phyloP scores from a whole-genome alignment of 495 filamentous ascomycete species.

The Lasiosphaeris hirsuta region DNA sequence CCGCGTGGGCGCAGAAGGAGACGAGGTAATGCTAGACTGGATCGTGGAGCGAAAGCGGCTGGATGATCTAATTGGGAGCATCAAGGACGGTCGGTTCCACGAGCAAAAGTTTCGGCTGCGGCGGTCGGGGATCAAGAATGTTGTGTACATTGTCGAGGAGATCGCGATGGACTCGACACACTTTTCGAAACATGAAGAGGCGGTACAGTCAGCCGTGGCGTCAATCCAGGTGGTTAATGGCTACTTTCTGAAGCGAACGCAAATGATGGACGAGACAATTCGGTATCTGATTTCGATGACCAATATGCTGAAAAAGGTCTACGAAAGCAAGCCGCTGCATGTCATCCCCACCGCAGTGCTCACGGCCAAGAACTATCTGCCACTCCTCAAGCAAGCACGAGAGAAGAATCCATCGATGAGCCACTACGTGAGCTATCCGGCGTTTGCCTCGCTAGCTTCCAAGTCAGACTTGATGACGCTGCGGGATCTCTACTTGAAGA shows the following conservation, averaged over 20 bases:
- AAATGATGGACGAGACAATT: conserved; percentile 76
- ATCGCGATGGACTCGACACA: conserved; percentile 50
- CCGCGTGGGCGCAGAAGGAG: conserved; percentile 59
- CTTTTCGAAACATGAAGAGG: conserved; percentile 57
- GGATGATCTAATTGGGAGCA: conserved; percentile 74
- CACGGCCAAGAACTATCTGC: conserved; percentile 68
- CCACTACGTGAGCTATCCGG: conserved; percentile 67
- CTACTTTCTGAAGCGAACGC: conserved; percentile 77
- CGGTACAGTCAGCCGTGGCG: conserved; percentile 71
- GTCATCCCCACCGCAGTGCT: conserved; percentile 66
- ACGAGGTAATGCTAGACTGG: conserved; percentile 76
- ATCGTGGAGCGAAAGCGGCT: conserved; percentile 81
- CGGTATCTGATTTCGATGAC: conserved; percentile 77
- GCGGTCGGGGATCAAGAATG: conserved; percentile 67
- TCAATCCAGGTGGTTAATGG: conserved; percentile 78
- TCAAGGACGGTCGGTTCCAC: conserved; percentile 80
- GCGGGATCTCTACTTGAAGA: conserved; percentile 75
- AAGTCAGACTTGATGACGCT: conserved; percentile 73
- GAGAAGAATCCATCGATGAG: conserved; percentile 42
- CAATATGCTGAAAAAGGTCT: conserved; percentile 60
- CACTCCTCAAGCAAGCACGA: conserved; percentile 56
- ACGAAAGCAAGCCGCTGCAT: conserved; percentile 50
- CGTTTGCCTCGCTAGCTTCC: conserved; percentile 66
- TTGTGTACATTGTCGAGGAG: conserved; percentile 81
- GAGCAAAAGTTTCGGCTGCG: conserved; percentile 82